Conservation (phyloP, 805 yeast genomes). For the Hermanozyma aechmeae region DNA sequence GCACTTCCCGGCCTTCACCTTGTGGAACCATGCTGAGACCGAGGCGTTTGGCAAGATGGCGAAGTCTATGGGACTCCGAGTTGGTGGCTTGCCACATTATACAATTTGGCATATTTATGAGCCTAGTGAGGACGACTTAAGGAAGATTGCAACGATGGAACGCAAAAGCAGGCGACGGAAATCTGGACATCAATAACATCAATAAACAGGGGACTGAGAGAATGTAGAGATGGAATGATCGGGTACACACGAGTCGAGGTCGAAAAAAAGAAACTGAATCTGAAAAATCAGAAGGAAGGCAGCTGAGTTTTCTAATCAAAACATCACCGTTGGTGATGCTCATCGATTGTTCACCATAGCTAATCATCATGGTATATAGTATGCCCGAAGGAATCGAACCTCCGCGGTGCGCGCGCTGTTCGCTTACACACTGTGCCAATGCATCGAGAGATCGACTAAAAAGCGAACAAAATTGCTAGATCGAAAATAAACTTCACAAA, state of each 20-base stretch:
- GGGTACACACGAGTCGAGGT: too few relatives aligned
- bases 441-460: background rate
- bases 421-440: background rate
- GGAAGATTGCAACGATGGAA: slow-evolving; percentile 60
- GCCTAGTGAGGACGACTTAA: slow-evolving; percentile 77
- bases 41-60: slow-evolving; percentile 85
- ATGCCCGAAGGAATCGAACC: slow-evolving; percentile 16
- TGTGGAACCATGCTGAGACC: slow-evolving; percentile 79
- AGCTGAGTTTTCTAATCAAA: slow-evolving; percentile 38
- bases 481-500: background rate
- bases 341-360: slow-evolving; percentile 46
- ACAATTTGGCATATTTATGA: slow-evolving; percentile 87
- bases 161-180: slow-evolving; percentile 46
- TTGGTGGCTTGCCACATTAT: slow-evolving; percentile 86
- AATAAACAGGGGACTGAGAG: too few relatives aligned
- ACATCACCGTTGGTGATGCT: slow-evolving; percentile 30
- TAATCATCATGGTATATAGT: slow-evolving; percentile 29
- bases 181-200: background rate
- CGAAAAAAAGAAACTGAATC: slow-evolving; percentile 12
- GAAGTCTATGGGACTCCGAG: slow-evolving; percentile 65
- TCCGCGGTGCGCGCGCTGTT: slow-evolving; percentile 1
- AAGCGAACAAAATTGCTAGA: background rate
- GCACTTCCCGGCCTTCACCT: slow-evolving; percentile 80
- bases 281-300: slow-evolving; percentile 38
- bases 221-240: too few relatives aligned